Base-by-base conservation (phyloP, 2,329 filamentous ascomycete species). In the Nothophaeocryptopus gaeumannii region DNA sequence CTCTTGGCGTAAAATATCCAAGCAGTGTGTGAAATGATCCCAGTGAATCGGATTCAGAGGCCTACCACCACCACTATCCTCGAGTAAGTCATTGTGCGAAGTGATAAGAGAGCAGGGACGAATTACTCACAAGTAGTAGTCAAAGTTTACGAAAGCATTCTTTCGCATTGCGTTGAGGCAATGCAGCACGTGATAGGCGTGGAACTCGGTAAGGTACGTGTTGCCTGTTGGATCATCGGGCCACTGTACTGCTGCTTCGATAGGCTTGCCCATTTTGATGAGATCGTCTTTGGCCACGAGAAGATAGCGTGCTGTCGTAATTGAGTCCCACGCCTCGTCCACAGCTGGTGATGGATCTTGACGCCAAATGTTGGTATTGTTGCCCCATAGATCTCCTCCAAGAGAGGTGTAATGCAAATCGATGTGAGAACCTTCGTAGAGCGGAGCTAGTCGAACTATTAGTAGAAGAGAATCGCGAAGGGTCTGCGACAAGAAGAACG, bases 1-100 rank as follows among this genome's bases (percentile, higher is more conserved):
- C 31, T 43, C 46, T 20, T 43, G 32, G 12, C 46, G 46, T n/a
- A 49, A 37, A 8, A 43, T 43, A 13, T 49, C 46, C 5, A 49
- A 20, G 32, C 46, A 49, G 20, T 49, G 46, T 26, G 10, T 37
- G 12, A 26, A 37, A n/a, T 43, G 39, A 5, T 9, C 39, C 39
- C 39, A 49, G 33, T 43, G 36, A 8, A 36, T 12, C n/a, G 46
- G 32, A n/a, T 49, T 49, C 1, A 44, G 12, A 12, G n/a, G 29
- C 14, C 12, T 36, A 8, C 41, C 36, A 16, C 7, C 31, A 26
- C 13, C 8, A 8, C 35, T 8, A 38, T 38, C 13, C 13, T 8
- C 8, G 35, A 38, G 8, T 39, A 39, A n/a, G n/a, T n/a, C n/a
- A n/a, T n/a, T n/a, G n/a, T n/a, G n/a, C n/a, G n/a, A n/a, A n/a